Base-by-base conservation (phyloP, 805 yeast genomes). In the Sugiyamaella americana region DNA sequence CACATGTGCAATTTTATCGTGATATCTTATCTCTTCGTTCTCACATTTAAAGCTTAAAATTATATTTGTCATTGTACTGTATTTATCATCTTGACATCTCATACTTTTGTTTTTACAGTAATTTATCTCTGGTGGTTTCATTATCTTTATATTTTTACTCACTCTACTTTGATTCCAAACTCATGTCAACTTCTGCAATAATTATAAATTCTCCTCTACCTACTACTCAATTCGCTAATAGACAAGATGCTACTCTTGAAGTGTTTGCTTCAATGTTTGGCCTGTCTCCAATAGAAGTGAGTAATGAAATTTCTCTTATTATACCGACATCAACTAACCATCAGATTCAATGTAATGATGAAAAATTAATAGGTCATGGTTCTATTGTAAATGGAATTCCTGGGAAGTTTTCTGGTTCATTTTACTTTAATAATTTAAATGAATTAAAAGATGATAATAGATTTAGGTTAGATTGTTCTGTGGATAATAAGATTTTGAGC, bases 381-480 rank as follows among this genome's bases (percentile, higher is more conserved):
- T 43, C 59, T 16, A 24, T 57, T 43, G 42, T 50, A 29, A 48
- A 51, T 39, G 34, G 43, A 17, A 17, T 44, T 29, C 37, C 54
- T 22, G 56, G 59, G 41, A 39, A 34, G 22, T 51, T 47, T 39
- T 19, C 38, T 3, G 62, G 62, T n/a, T 46, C 48, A n/a, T 42
- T 58, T 23, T 47, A 50, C 37, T 58, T 49, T 42, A 50, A 53
- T 34, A 44, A 49, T 8, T 40, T 53, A 20, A 51, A 55, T 26
- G 55, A 58, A 37, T 44, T 58, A 40, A 29, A 48, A 13, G 46
- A 47, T 44, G 50, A 43, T 19, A 22, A 19, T 10, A 47, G 47
- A 47, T 56, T 56, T 46, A 44, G 48, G 18, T 40, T 58, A 24
- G 43, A 52, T 16, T 53, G 61, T 23, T 37, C 43, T 11, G 26